phyloP scores from a whole-genome alignment of 495 filamentous ascomycete species.

The Bacidia rubella region DNA sequence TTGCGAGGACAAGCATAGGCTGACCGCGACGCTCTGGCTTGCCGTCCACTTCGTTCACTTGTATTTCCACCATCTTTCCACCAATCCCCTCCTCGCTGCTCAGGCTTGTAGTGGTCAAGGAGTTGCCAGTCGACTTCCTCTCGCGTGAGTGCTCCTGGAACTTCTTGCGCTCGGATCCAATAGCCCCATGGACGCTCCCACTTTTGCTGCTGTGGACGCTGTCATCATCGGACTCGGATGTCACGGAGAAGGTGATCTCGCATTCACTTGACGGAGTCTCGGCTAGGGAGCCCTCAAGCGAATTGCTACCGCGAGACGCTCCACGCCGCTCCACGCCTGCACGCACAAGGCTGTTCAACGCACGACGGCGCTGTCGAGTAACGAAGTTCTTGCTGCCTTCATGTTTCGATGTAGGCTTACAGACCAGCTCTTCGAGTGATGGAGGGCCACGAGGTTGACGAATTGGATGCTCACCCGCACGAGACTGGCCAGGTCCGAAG shows the following conservation, averaged over 20 bases:
- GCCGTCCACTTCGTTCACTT: slow-evolving; percentile 28
- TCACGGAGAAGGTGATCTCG: not conserved
- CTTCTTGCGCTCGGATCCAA: slow-evolving; percentile 67
- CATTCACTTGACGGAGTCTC: slow-evolving; percentile 55
- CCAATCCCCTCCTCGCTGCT: slow-evolving; percentile 47
- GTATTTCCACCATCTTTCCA: slow-evolving; percentile 38
- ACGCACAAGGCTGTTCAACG: slow-evolving; percentile 79
- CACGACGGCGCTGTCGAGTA: slow-evolving; percentile 80
- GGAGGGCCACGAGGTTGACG: slow-evolving; percentile 92
- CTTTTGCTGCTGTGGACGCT: slow-evolving; percentile 66
- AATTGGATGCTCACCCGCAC: slow-evolving; percentile 85
- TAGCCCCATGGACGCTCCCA: slow-evolving; percentile 61
- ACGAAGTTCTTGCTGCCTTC: slow-evolving; percentile 99
- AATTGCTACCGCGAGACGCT: slow-evolving; percentile 44
- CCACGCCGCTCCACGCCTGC: slow-evolving; percentile 77
- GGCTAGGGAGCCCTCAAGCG: slow-evolving; percentile 38
- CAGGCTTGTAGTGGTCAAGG: slow-evolving; percentile 45
- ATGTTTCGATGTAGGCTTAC: slow-evolving; percentile 82
- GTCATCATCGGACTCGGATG: slow-evolving; percentile 50
- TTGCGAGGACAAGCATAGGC: slow-evolving; percentile 74
- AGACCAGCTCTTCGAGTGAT: slow-evolving; percentile 76
- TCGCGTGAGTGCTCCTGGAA: slow-evolving; percentile 49
- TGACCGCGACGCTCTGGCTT: slow-evolving; percentile 55
- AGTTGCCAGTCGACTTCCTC: slow-evolving; percentile 38
- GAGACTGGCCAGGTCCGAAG: slow-evolving; percentile 84